These are phyloP conservation scores for Tuber aestivum DNA, from an alignment of 495 filamentous ascomycete genomes.

Conservation along the genomic window DNA sequence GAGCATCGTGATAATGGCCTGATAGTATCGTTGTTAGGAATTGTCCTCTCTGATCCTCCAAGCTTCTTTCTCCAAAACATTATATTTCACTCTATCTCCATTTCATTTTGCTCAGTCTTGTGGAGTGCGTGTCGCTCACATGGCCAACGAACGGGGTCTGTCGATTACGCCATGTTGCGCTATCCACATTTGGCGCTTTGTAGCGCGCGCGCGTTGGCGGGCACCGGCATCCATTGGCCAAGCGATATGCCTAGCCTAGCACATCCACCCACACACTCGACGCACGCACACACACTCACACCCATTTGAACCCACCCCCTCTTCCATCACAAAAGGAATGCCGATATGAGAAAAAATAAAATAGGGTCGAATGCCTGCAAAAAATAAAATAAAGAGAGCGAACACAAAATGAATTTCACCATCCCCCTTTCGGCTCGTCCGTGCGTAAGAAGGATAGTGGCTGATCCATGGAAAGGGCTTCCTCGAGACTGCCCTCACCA, in stretches of 20 bases:
- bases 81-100: neutral
- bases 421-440: neutral
- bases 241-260: neutral
- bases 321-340: neutral
- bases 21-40: neutral
- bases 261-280: neutral
- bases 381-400: neutral
- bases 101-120: neutral
- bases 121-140: constrained; percentile 32
- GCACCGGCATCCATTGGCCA: neutral
- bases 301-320: neutral
- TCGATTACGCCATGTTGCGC: constrained; percentile 38
- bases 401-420: neutral
- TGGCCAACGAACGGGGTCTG: constrained; percentile 29
- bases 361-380: neutral
- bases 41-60: neutral
- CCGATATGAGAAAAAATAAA: neutral
- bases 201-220: neutral
- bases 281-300: neutral
- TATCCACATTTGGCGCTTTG: constrained; percentile 36
- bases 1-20: neutral
- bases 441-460: neutral
- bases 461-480: constrained; percentile 1
- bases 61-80: neutral
- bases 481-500: neutral